Base-by-base conservation (phyloP, 768 basidiomycete genomes). In the Mycena vulgaris region DNA sequence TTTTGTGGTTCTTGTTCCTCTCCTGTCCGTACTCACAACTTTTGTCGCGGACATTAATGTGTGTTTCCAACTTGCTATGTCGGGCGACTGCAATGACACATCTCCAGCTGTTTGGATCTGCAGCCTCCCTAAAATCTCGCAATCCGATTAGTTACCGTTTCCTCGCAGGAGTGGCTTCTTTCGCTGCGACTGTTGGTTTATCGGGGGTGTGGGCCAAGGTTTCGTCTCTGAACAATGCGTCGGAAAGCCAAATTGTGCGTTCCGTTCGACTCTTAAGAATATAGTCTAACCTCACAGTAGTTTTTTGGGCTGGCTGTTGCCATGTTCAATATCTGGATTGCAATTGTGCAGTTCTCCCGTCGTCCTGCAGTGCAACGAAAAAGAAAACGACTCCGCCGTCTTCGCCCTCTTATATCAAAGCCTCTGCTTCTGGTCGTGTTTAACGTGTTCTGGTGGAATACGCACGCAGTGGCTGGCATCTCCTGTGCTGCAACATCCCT, bases 401-500 rank as follows among this genome's bases (percentile, higher is more conserved):
- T 51, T 75, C 77, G 39, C 27, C 74, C 47, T 74, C 76, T 3
- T 68, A 70, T 13, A 13, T 64, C n/a, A 0, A 84, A 81, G 60
- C 63, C 68, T 13, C 64, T 75, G 14, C 35, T 77, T 37, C 37
- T 85, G 27, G 76, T 78, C 17, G 77, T 74, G 14, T 81, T 83
- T 23, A 75, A 81, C 60, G 77, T 75, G 17, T 23, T 83, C 10
- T 82, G 87, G 72, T 81, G 83, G 67, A 75, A 82, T 45, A 72
- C 80, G 2, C 79, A 80, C 40, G 80, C n/a, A 80, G 28, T 71
- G 76, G 31, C 70, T 91, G n/a, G 81, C 78, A 25, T 88, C 90
- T 55, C 91, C 90, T 13, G 85, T 89, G 21, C 85, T 93, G 37
- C 86, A 85, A 2, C 86, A 88, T 76, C 90, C 89, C 40, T n/a